Evolutionary conservation across 495 filamentous ascomycete genomes (phyloP).

Genomic region (Thozetella sp.): DNA sequence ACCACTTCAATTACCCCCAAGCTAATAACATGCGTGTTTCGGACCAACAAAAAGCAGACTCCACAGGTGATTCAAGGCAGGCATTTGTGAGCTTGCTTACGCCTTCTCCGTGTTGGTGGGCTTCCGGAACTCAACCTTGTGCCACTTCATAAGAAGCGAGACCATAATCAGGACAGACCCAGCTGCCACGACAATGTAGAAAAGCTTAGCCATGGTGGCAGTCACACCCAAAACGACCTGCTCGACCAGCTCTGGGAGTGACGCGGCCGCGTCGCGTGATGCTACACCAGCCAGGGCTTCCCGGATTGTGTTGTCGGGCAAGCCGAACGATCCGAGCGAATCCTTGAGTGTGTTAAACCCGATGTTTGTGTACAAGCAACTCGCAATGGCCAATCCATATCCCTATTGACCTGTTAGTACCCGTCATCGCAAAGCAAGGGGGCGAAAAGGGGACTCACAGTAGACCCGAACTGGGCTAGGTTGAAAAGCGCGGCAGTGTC

Average conservation of each 20-base stretch:
- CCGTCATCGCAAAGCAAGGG: not conserved
- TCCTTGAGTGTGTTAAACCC: slow-evolving; percentile 11
- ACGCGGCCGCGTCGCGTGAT: not conserved
- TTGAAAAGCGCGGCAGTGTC: slow-evolving; percentile 55
- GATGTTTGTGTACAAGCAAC: slow-evolving; percentile 53
- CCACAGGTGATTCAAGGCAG: too few relatives aligned
- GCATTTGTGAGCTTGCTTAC: too few relatives aligned
- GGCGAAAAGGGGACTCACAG: slow-evolving; percentile 19
- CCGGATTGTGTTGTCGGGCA: not conserved
- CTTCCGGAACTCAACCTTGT: not conserved
- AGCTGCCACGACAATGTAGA: not conserved
- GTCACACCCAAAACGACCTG: not conserved
- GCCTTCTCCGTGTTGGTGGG: too few relatives aligned
- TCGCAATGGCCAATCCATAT: slow-evolving; percentile 55
- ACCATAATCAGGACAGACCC: not conserved
- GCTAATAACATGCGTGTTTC: too few relatives aligned
- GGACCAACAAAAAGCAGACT: too few relatives aligned
- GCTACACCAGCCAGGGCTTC: not conserved
- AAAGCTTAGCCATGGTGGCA: not conserved
- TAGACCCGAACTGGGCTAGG: slow-evolving; percentile 50
- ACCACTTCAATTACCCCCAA: too few relatives aligned
- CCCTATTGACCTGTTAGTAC: not conserved
- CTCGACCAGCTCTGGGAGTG: not conserved
- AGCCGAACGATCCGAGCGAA: not conserved
- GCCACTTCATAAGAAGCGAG: not conserved